Conservation (phyloP, 2,329 filamentous ascomycete genomes). For the Talaromyces rugulosus region DNA sequence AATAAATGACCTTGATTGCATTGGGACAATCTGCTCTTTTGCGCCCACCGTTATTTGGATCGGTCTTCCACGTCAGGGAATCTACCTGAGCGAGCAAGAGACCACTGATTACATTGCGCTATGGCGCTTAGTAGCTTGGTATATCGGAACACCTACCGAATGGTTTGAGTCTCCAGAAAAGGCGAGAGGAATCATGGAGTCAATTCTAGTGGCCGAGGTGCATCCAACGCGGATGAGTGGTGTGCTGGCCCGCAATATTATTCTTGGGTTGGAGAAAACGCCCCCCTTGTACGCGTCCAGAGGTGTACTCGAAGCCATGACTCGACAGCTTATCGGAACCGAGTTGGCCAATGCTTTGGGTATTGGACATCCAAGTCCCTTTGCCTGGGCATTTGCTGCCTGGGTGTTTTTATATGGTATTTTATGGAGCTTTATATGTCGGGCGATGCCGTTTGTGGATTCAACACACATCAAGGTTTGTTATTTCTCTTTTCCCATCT, state of each 20-base stretch:
- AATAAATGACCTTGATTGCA: constrained; percentile 71
- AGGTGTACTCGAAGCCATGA: constrained; percentile 64
- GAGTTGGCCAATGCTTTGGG: constrained; percentile 58
- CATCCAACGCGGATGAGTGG: constrained; percentile 59
- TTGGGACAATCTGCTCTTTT: constrained; percentile 69
- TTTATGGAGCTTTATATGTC: neutral
- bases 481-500: neutral
- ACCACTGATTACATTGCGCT: constrained; percentile 67
- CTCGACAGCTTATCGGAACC: constrained; percentile 66
- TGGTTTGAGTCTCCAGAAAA: constrained; percentile 54
- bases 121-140: constrained; percentile 69
- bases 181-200: constrained; percentile 64
- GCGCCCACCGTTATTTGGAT: constrained; percentile 64
- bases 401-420: neutral
- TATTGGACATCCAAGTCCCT: constrained; percentile 29
- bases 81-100: constrained; percentile 60
- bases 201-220: constrained; percentile 62
- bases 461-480: neutral
- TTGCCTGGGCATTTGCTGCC: neutral
- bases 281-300: constrained; percentile 63
- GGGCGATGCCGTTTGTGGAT: neutral
- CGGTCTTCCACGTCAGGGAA: constrained; percentile 67
- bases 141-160: constrained; percentile 65
- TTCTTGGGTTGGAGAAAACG: constrained; percentile 61
- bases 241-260: constrained; percentile 70